Conservation (phyloP, 257 asterid genomes). For the Lycium ferocissimum region DNA sequence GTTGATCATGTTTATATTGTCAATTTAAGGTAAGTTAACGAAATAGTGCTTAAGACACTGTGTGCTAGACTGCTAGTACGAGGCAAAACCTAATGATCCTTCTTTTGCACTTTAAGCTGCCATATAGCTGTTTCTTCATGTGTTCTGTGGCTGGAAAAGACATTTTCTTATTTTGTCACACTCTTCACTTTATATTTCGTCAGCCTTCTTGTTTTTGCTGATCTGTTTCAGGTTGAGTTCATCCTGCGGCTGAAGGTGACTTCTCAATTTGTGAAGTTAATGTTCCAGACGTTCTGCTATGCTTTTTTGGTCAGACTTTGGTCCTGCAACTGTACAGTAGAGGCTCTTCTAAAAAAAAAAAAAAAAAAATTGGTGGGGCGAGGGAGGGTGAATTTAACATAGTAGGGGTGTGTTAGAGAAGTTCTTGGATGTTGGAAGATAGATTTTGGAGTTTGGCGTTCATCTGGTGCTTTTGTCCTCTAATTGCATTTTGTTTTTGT, state of each 20-base stretch:
- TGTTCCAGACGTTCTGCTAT: background rate
- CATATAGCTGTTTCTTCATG: background rate
- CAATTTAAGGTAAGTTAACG: background rate
- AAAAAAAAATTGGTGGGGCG: background rate
- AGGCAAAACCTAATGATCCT: background rate
- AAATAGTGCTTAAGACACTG: background rate
- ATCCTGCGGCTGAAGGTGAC: background rate
- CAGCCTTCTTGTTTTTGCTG: slow-evolving; percentile 3
- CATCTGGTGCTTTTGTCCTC: background rate
- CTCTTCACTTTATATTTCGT: background rate
- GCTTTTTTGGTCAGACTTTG: slow-evolving; percentile 29
- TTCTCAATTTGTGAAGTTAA: background rate
- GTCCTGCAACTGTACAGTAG: slow-evolving; percentile 42
- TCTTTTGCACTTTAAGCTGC: background rate
- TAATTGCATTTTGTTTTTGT: background rate
- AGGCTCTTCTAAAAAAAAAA: background rate
- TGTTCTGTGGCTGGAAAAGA: background rate
- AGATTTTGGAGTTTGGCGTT: background rate
- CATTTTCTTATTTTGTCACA: background rate
- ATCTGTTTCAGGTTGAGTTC: background rate
- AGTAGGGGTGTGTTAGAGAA: background rate
- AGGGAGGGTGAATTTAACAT: background rate
- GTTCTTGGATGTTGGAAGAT: background rate
- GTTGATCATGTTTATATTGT: background rate
- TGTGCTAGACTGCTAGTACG: slow-evolving; percentile 5